A percentile compares a stretch with the other conserved stretches of the same genome.
Evolutionary conservation across 2,329 filamentous ascomycete genomes (phyloP).

Genomic region (Xylaria sp.): DNA sequence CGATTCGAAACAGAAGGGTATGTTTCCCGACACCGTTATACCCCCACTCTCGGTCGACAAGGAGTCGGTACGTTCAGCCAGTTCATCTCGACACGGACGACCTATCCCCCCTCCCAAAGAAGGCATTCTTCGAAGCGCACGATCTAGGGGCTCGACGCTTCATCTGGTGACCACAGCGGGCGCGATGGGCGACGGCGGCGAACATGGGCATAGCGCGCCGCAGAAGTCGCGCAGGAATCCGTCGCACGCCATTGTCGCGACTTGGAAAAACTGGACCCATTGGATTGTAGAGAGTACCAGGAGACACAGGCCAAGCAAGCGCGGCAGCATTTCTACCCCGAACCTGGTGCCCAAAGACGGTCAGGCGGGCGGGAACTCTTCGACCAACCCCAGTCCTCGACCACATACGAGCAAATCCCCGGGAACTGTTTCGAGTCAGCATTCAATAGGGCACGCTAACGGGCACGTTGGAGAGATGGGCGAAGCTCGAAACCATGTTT

Average conservation of each 20-base stretch:
- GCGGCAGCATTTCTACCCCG: conserved; percentile 54
- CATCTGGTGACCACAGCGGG: conserved; percentile 71
- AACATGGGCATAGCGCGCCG: conserved; percentile 25
- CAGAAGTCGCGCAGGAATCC: conserved; percentile 52
- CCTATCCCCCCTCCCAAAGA: conserved; percentile 85
- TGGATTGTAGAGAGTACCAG: conserved; percentile 57
- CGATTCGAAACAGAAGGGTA: conserved; percentile 50
- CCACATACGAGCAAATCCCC: conserved; percentile 58
- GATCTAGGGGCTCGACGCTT: conserved; percentile 76
- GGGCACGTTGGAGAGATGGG: conserved; percentile 38
- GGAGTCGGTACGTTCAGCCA: conserved; percentile 67
- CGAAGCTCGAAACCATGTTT: conserved; percentile 21
- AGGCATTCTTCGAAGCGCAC: conserved; percentile 58
- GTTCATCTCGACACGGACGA: conserved; percentile 69
- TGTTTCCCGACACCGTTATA: conserved; percentile 39
- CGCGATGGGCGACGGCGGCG: conserved; percentile 37
- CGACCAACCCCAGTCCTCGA: conserved; percentile 51
- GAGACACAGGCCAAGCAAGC: conserved; percentile 45
- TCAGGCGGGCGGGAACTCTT: conserved; percentile 37
- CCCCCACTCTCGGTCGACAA: conserved; percentile 73
- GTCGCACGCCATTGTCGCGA: conserved; percentile 53
- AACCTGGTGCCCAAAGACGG: conserved; percentile 50
- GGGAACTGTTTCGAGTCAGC: conserved; percentile 34
- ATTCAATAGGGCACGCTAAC: conserved; percentile 45
- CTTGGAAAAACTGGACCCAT: conserved; percentile 60